phyloP scores from a whole-genome alignment of 345 rosid genomes.

The Noccaea bulbosa region DNA sequence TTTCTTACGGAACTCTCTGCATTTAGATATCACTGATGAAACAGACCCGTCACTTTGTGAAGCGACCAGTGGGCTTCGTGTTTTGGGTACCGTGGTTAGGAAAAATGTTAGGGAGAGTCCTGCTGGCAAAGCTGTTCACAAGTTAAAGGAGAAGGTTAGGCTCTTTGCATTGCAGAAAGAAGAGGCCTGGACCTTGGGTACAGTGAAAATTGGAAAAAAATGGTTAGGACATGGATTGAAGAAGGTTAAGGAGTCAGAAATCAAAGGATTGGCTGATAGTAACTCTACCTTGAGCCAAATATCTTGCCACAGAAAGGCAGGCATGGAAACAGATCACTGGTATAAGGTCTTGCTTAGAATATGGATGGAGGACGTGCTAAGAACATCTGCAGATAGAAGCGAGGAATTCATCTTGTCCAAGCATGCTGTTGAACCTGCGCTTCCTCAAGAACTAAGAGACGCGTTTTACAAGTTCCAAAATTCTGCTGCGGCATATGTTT shows the following conservation, averaged over 20 bases:
- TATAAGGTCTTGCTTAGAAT: conserved; percentile 66
- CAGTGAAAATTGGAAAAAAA: conserved; percentile 78
- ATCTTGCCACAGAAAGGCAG: conserved; percentile 73
- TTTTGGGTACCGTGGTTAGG: conserved; percentile 66
- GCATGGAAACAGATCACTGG: conserved; percentile 97
- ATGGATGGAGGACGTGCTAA: conserved; percentile 74
- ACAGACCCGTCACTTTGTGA: conserved; percentile 51
- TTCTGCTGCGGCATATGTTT: conserved; percentile 64
- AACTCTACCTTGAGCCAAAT: conserved; percentile 69
- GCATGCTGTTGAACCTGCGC: conserved; percentile 67
- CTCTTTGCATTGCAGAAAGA: conserved; percentile 73
- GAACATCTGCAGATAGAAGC: conserved; percentile 51
- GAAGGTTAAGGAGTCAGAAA: conserved; percentile 94
- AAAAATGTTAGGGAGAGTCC: conserved; percentile 65
- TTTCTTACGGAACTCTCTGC: conserved; percentile 56
- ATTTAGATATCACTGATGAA: conserved; percentile 56
- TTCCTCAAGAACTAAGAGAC: conserved; percentile 79
- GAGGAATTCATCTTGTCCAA: conserved; percentile 75
- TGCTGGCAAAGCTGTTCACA: conserved; percentile 74
- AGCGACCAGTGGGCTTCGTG: conserved; percentile 60
- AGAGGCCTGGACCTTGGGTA: conserved; percentile 81
- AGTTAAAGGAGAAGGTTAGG: conserved; percentile 79
- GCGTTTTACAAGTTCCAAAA: conserved; percentile 73
- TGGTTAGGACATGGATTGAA: conserved; percentile 90
- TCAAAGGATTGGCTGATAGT: conserved; percentile 69